Base-by-base conservation (phyloP, 257 asterid genomes). In the Ajuga chamaepitys region DNA sequence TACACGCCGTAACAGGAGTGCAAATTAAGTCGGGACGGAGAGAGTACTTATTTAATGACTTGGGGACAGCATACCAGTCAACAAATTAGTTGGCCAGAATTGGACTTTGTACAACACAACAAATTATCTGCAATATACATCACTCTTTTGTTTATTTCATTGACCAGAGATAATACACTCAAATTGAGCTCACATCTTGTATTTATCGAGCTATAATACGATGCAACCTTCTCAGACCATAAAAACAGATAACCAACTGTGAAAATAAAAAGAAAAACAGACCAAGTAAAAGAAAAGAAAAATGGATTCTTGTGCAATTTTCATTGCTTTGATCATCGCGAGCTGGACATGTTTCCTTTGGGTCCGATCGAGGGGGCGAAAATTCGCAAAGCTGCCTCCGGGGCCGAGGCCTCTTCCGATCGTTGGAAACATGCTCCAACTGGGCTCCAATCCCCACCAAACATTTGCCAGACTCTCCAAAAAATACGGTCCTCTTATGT, bases 401-500 rank as follows among this genome's bases (percentile, higher is more conserved):
- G 50, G 50, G 50, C 50, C 50, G n/a, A 1, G 21, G 1, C 50
- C 50, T n/a, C 4, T 4, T 12, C 74, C 73, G 5, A 34, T 73
- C 46, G 24, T 61, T 9, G 71, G 78, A 42, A 74, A 74, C 70
- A 34, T 74, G 25, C 21, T 67, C 3, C 74, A 61, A 4, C 2
- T 67, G 0, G 62, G 48, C 4, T 1, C 10, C 24, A 44, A 32
- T 13, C 70, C 78, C 32, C 74, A 76, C 68, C 67, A 55, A 2
- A 24, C 74, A 5, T 71, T 74, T 7, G 65, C 75, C 17, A 1
- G 48, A 2, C 55, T 80, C 14, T 46, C 82, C 24, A 60, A 71
- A 46, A 56, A 41, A n/a, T 54, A 74, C 25, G 82, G 80, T 30
- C 75, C 85, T 16, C 4, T 68, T 7, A 58, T 20, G 62, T 51